These are phyloP conservation scores for Pyricularia sp. DNA, from an alignment of 2,329 filamentous ascomycete genomes.

Conservation along the genomic window DNA sequence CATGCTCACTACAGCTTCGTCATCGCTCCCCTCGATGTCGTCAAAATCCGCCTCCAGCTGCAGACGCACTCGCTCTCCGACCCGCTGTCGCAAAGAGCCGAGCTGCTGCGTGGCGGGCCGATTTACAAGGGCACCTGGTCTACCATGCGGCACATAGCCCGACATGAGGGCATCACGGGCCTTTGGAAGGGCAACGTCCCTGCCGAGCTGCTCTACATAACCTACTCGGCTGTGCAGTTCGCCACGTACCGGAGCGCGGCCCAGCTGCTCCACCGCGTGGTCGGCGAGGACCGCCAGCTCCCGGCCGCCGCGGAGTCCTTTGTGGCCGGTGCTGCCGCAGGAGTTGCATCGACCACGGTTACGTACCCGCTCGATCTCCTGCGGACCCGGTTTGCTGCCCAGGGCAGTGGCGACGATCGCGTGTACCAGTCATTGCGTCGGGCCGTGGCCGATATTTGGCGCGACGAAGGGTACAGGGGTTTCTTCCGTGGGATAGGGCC, in stretches of 20 bases:
- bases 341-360: constrained; percentile 67
- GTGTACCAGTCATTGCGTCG: constrained; percentile 66
- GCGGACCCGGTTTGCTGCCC: constrained; percentile 91
- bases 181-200: constrained; percentile 98
- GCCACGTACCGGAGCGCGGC: constrained; percentile 72
- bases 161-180: constrained; percentile 71
- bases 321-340: constrained; percentile 72
- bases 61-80: constrained; percentile 79
- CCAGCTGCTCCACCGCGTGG: constrained; percentile 47
- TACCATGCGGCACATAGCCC: constrained; percentile 68
- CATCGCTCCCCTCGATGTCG: constrained; percentile 89
- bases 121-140: constrained; percentile 67
- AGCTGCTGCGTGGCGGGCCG: constrained; percentile 29
- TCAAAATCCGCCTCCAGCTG: constrained; percentile 95
- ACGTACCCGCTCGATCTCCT: constrained; percentile 94
- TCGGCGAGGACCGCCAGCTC: constrained; percentile 31
- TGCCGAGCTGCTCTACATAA: constrained; percentile 87
- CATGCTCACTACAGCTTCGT: constrained; percentile 55
- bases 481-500: constrained; percentile 86
- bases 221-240: constrained; percentile 86
- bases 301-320: constrained; percentile 70
- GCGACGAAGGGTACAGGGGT: constrained; percentile 64
- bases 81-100: constrained; percentile 46
- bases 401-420: constrained; percentile 57
- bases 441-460: constrained; percentile 63